These are phyloP conservation scores for Camellia sinensis DNA, from an alignment of 148 eudicot species.

Conservation along the genomic window DNA sequence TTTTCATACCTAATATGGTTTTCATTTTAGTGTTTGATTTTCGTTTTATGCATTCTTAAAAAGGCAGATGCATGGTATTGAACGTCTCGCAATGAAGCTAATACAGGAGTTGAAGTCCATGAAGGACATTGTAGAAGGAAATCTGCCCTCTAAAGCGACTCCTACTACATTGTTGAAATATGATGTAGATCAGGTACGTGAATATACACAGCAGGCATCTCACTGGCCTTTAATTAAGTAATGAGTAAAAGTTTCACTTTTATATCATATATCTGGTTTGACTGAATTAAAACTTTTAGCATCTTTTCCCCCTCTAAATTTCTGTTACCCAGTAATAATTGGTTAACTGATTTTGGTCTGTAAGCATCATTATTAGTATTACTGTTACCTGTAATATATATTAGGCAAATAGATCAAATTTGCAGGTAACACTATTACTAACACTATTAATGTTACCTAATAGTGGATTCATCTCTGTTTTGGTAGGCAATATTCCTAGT, in stretches of 20 bases:
- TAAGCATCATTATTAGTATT: neutral
- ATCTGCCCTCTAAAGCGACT: slow-evolving; percentile 49
- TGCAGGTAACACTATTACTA: neutral
- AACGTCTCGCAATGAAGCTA: slow-evolving; percentile 67
- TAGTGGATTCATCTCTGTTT: neutral
- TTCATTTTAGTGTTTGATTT: no score
- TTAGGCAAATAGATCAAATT: neutral
- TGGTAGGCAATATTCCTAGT: neutral
- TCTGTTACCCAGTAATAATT: neutral
- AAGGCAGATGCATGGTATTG: slow-evolving; percentile 69
- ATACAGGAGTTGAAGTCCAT: slow-evolving; percentile 33
- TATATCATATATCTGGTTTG: no score
- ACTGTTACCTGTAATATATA: neutral
- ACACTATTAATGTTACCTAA: neutral
- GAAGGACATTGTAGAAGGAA: slow-evolving; percentile 50
- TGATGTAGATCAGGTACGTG: slow-evolving; percentile 68
- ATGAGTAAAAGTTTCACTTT: no score
- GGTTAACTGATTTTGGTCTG: neutral
- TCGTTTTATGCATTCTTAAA: slow-evolving; percentile 51
- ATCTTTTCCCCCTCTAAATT: neutral
- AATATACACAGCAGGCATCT: neutral
- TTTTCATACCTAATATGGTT: no score
- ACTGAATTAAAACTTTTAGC: neutral
- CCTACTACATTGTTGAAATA: slow-evolving; percentile 39
- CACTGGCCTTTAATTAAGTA: no score